A percentile compares a stretch with the other conserved stretches of the same genome.
Conservation (phyloP, 345 rosid species). For the Moringa oleifera region DNA sequence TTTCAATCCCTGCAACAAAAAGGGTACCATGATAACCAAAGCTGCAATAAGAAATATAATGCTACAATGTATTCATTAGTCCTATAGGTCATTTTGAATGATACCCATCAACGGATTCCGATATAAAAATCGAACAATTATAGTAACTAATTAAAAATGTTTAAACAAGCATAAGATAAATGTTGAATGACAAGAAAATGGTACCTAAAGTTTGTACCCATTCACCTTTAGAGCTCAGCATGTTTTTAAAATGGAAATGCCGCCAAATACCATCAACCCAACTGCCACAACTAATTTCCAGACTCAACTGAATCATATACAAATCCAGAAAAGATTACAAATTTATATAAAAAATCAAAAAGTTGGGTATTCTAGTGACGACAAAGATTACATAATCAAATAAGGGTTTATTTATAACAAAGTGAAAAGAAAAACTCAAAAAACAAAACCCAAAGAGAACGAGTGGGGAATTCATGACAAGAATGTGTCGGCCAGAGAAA, state of each 20-base stretch:
- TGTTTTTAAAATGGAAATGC: conserved; percentile 32
- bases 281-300: conserved; percentile 35
- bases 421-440: too few relatives aligned
- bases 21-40: neutral
- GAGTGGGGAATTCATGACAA: conserved; percentile 12
- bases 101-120: conserved; percentile 21
- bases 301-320: neutral
- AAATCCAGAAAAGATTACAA: neutral
- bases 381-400: conserved; percentile 15
- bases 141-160: conserved; percentile 9
- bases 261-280: conserved; percentile 34
- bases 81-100: conserved; percentile 7
- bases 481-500: conserved; percentile 49
- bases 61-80: neutral
- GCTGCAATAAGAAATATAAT: neutral
- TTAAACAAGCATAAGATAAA: conserved; percentile 27
- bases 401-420: too few relatives aligned
- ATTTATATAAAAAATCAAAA: conserved; percentile 2
- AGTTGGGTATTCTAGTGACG: conserved; percentile 9
- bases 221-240: conserved; percentile 12
- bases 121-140: conserved; percentile 6
- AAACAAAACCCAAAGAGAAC: neutral
- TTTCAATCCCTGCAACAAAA: conserved; percentile 20
- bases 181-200: conserved; percentile 23
- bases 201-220: conserved; percentile 28